Evolutionary conservation across 2,329 filamentous ascomycete species (phyloP).

Genomic region (Curvularia hawaiiensis): DNA sequence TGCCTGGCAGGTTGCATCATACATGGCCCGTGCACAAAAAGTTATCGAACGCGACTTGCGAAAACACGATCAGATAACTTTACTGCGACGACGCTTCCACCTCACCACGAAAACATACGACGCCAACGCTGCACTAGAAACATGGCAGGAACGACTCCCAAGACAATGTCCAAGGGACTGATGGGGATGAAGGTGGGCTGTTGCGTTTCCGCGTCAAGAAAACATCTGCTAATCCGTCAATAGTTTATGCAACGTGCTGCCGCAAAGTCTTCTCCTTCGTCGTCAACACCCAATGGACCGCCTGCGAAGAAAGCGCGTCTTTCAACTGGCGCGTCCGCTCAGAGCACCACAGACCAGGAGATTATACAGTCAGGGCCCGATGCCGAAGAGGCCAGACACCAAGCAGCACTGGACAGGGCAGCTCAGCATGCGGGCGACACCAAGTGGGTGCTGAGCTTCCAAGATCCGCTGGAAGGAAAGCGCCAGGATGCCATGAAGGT

Average conservation of each 20-base stretch:
- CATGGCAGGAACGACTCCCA: slow-evolving; percentile 49
- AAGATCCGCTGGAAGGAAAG: slow-evolving; percentile 49
- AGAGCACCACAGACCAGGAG: slow-evolving; percentile 55
- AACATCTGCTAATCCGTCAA: slow-evolving; percentile 15
- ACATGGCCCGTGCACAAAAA: slow-evolving; percentile 7
- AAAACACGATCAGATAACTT: slow-evolving; percentile 5
- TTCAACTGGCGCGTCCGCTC: slow-evolving; percentile 48
- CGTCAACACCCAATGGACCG: slow-evolving; percentile 58
- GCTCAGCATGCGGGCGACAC: slow-evolving; percentile 70
- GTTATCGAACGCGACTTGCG: slow-evolving; percentile 13
- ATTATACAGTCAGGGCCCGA: slow-evolving; percentile 68
- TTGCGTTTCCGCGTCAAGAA: not conserved
- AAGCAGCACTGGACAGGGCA: slow-evolving; percentile 62
- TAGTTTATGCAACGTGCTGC: slow-evolving; percentile 91
- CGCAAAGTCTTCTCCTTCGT: slow-evolving; percentile 60
- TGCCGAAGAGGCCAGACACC: slow-evolving; percentile 69
- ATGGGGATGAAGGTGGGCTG: slow-evolving; percentile 78
- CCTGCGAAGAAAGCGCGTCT: slow-evolving; percentile 68
- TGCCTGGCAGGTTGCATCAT: slow-evolving; percentile 4
- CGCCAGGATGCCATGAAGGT: slow-evolving; percentile 54
- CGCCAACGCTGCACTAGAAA: slow-evolving; percentile 2
- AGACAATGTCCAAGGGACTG: slow-evolving; percentile 83
- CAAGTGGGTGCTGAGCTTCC: slow-evolving; percentile 73
- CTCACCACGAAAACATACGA: not conserved
- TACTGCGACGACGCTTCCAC: not conserved